A percentile compares a stretch with the other conserved stretches of the same genome.
Evolutionary conservation across 169 alveolate genomes (phyloP).

Genomic region (Theileria parva): DNA sequence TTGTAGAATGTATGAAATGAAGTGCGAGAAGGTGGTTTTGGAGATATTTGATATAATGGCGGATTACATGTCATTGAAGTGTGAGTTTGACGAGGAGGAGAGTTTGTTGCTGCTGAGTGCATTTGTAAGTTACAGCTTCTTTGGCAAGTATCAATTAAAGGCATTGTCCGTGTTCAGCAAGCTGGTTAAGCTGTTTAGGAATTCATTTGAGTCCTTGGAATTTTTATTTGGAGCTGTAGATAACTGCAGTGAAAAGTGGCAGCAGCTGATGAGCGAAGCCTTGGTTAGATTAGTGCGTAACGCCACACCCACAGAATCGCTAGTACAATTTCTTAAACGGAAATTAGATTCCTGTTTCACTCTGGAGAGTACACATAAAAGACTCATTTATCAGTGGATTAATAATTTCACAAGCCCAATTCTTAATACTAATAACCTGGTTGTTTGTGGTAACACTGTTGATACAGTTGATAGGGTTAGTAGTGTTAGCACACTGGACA

Average conservation of each 20-base stretch:
- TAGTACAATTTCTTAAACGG: neutral
- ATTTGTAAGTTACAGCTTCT: neutral
- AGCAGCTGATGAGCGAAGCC: neutral
- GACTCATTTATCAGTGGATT: neutral
- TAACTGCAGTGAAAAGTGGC: neutral
- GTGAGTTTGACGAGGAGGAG: slow-evolving; percentile 28
- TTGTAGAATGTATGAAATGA: slow-evolving; percentile 21
- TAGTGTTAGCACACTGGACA: neutral
- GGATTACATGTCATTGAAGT: slow-evolving; percentile 11
- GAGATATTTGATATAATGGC: slow-evolving; percentile 26
- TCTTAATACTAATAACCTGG: neutral
- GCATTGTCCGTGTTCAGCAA: neutral
- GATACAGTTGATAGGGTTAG: neutral
- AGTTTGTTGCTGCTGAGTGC: slow-evolving; percentile 12
- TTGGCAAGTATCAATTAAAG: neutral
- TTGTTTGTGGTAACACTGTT: neutral
- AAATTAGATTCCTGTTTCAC: neutral
- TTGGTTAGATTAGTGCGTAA: neutral
- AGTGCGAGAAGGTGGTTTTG: slow-evolving; percentile 22
- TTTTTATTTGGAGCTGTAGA: neutral
- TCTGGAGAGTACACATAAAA: neutral
- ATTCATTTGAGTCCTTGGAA: neutral
- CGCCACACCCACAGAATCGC: neutral
- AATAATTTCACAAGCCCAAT: neutral
- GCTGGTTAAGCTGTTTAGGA: neutral